phyloP scores from a whole-genome alignment of 176 grass and related monocot genomes.

The Areca catechu region DNA sequence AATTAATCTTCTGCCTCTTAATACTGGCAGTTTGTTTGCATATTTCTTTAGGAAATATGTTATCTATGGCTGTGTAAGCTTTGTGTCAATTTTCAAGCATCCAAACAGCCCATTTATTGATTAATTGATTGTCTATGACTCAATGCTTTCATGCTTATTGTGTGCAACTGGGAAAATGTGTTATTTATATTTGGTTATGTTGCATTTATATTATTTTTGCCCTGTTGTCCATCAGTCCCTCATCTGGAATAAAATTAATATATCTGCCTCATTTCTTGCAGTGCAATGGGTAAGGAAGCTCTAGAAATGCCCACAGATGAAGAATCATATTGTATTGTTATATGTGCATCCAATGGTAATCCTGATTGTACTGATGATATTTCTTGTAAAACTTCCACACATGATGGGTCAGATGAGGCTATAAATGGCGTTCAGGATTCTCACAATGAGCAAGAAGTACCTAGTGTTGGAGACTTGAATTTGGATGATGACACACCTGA shows the following conservation, averaged over 20 bases:
- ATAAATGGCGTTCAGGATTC: constrained; percentile 22
- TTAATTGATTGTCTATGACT: too few relatives aligned
- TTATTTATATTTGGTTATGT: too few relatives aligned
- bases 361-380: background rate
- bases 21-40: too few relatives aligned
- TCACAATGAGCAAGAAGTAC: constrained; percentile 18
- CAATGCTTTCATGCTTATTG: too few relatives aligned
- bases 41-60: too few relatives aligned
- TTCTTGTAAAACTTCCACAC: background rate
- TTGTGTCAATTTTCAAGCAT: too few relatives aligned
- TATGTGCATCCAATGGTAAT: constrained; percentile 32
- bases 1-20: too few relatives aligned
- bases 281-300: constrained; percentile 55
- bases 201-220: background rate
- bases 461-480: constrained; percentile 17
- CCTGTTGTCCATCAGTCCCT: background rate
- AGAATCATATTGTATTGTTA: constrained; percentile 49
- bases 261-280: constrained; percentile 16
- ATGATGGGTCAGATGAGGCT: constrained; percentile 13
- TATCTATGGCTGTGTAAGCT: too few relatives aligned
- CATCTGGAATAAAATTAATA: background rate
- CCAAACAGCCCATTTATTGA: too few relatives aligned
- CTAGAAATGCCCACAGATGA: constrained; percentile 44
- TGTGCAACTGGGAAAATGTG: too few relatives aligned
- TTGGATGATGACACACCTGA: constrained; percentile 27